Percentiles rank a stretch among this genome's conserved stretches.
These are phyloP conservation scores for Mycena filopes DNA, from an alignment of 768 basidiomycete species.

Conservation along the genomic window DNA sequence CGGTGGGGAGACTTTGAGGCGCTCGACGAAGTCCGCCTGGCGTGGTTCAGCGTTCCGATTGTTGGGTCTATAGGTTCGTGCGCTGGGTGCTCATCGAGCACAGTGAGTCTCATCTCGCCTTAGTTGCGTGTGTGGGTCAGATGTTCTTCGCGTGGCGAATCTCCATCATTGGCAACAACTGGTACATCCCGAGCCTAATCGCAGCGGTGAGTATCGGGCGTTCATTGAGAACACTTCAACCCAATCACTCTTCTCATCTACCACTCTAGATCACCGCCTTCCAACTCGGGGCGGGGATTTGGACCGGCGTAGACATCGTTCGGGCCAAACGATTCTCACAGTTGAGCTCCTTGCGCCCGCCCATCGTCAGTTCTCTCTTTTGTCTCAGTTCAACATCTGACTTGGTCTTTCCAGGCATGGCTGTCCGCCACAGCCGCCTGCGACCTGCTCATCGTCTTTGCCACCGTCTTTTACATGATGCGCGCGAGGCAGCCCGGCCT, in stretches of 20 bases:
- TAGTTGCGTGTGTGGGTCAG: conserved; percentile 35
- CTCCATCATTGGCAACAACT: conserved; percentile 23
- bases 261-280: neutral
- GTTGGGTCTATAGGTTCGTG: conserved; percentile 24
- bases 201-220: neutral
- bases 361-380: neutral
- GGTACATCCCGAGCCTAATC: conserved; percentile 27
- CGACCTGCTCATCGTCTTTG: conserved; percentile 32
- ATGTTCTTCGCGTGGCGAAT: conserved; percentile 38
- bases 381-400: too few relatives aligned
- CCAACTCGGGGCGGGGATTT: neutral
- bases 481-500: conserved; percentile 12
- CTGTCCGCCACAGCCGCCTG: conserved; percentile 30
- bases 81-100: too few relatives aligned
- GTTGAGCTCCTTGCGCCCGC: neutral
- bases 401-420: conserved; percentile 29
- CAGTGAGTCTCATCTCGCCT: too few relatives aligned
- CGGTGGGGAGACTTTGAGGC: conserved; percentile 28
- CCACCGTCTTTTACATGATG: conserved; percentile 33
- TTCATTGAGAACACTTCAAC: too few relatives aligned
- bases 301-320: neutral
- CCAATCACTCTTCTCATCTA: neutral
- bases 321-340: neutral
- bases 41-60: conserved; percentile 33
- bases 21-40: conserved; percentile 22